A percentile compares a stretch with the other conserved stretches of the same genome.
These are phyloP conservation scores for Chaetomium olivaceum DNA, from an alignment of 2,329 filamentous ascomycete species.

Conservation along the genomic window DNA sequence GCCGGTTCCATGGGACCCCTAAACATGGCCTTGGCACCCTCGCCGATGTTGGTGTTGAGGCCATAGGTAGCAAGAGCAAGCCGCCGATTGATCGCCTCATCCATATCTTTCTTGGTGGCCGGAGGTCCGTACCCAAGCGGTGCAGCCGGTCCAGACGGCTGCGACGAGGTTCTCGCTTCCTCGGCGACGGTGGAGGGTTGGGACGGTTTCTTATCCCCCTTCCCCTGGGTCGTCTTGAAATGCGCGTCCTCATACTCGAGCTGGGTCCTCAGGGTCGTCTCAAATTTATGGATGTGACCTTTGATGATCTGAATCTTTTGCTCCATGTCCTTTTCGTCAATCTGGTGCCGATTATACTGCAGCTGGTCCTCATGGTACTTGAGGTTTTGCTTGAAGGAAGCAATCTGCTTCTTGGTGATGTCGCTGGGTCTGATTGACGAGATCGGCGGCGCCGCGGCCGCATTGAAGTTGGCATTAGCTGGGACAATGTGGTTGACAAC, in stretches of 20 bases:
- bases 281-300: conserved; percentile 45
- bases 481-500: conserved; percentile 24
- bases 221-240: conserved; percentile 39
- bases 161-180: neutral
- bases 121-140: neutral
- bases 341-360: conserved; percentile 62
- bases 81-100: conserved; percentile 13
- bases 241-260: conserved; percentile 48
- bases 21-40: conserved; percentile 19
- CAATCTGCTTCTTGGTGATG: conserved; percentile 61
- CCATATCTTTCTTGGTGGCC: conserved; percentile 1
- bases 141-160: neutral
- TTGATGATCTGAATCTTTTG: conserved; percentile 47
- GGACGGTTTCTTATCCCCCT: conserved; percentile 31
- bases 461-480: conserved; percentile 32
- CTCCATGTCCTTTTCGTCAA: conserved; percentile 57
- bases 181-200: conserved; percentile 17
- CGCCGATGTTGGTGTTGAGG: conserved; percentile 22
- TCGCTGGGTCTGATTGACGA: conserved; percentile 63
- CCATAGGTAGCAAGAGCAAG: conserved; percentile 10
- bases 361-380: conserved; percentile 60
- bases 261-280: conserved; percentile 48
- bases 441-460: conserved; percentile 45
- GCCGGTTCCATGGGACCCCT: neutral
- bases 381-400: conserved; percentile 52